Base-by-base conservation (phyloP, 2,329 filamentous ascomycete species). In the Fusarium xylarioides region DNA sequence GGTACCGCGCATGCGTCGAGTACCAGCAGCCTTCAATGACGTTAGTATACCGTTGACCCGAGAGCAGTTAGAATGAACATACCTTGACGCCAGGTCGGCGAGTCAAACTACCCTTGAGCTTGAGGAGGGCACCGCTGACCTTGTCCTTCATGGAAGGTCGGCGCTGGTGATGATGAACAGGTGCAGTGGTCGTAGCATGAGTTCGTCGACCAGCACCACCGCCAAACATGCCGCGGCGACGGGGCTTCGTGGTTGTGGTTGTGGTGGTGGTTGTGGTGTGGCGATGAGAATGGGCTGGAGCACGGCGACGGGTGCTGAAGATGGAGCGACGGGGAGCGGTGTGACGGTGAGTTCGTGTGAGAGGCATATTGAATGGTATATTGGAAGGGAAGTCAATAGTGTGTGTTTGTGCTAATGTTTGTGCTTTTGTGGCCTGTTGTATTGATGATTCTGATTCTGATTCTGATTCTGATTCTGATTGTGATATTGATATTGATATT, bases 121-220 rank as follows among this genome's bases (percentile, higher is more conserved):
- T 93, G 84, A 93, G 86, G 80, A 95, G 84, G 1, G 92, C 93
- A 23, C 93, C 93, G 55, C 88, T 91, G 75, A 95, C 87, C 83
- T 95, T 95, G 84, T 95, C 93, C 52, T 91, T 91, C 73, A 95
- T 84, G 43, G 87, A 89, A 7, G 89, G 87, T 77, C 91, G 89
- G 78, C 92, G 90, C 80, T 89, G 88, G 60, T 93, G 92, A 79
- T 92, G 91, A 69, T 90, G 87, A 21, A 84, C 83, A 5, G 67
- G 66, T 26, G 66, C 60, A 40, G 60, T 26, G 11, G 83, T 82
- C 4, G 80, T 76, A 18, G 82, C 83, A 11, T 83, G 83, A 2
- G 81, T 77, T 7, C 78, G 72, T 52, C 71, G 82, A 80, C 79
- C 80, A 78, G 78, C 73, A 78, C 82, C 80, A 78, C 78, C 74